Evolutionary conservation across 441 rosid genomes (phyloP).

Genomic region (Pelargonium myrrhifolium): DNA sequence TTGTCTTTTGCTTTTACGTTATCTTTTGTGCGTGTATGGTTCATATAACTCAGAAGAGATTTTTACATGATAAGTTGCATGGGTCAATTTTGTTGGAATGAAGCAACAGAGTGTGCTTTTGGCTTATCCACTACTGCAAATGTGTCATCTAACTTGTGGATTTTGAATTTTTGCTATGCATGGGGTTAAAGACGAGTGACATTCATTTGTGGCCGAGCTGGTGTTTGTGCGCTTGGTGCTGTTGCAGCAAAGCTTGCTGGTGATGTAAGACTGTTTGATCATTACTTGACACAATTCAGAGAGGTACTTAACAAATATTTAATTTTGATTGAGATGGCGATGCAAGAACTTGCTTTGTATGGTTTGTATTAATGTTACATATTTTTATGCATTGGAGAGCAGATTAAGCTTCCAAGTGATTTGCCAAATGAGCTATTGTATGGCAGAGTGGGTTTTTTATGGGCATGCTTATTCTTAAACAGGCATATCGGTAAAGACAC

Average conservation of each 20-base stretch:
- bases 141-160: conserved; percentile 7
- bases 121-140: background rate
- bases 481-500: conserved; percentile 50
- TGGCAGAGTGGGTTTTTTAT: conserved; percentile 58
- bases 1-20: too few species aligned
- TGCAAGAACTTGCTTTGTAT: background rate
- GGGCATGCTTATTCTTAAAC: conserved; percentile 62
- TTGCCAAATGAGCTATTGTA: conserved; percentile 50
- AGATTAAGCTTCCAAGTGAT: conserved; percentile 47
- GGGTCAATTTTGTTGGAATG: background rate
- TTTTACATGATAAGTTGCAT: background rate
- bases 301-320: conserved; percentile 27
- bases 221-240: conserved; percentile 70
- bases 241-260: conserved; percentile 52
- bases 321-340: background rate
- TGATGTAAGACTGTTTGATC: conserved; percentile 36
- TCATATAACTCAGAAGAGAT: too few species aligned
- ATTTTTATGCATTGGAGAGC: conserved; percentile 16
- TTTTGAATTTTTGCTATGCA: conserved; percentile 1
- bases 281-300: conserved; percentile 40
- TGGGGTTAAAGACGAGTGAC: conserved; percentile 39
- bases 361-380: background rate
- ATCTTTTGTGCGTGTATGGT: too few species aligned
- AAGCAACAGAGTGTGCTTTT: background rate
- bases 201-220: conserved; percentile 57